Conservation (phyloP, 2,329 filamentous ascomycete genomes). For the Ophiostoma angusticollis region DNA sequence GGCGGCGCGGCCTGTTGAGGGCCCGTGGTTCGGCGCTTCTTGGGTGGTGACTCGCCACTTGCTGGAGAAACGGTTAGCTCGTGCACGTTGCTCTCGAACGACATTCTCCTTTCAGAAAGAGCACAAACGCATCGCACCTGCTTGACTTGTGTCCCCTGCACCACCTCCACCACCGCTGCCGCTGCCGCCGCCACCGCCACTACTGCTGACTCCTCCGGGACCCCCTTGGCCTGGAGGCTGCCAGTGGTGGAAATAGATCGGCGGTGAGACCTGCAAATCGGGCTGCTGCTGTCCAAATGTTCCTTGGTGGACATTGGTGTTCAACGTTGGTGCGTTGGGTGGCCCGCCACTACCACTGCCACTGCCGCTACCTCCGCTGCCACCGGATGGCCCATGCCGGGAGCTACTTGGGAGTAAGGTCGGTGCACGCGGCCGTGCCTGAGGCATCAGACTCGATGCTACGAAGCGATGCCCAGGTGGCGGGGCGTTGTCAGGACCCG, state of each 20-base stretch:
- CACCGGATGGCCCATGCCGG: constrained; percentile 23
- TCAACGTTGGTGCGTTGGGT: constrained; percentile 30
- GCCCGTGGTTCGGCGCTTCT: constrained; percentile 67
- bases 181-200: constrained; percentile 28
- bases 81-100: no score
- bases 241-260: constrained; percentile 89
- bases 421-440: constrained; percentile 36
- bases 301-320: constrained; percentile 30
- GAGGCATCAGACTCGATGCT: constrained; percentile 32
- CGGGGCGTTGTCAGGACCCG: constrained; percentile 22
- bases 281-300: constrained; percentile 40
- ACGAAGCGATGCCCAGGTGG: constrained; percentile 25
- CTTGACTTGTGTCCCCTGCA: constrained; percentile 1
- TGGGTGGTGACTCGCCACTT: constrained; percentile 61
- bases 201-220: not conserved
- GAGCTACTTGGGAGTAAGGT: constrained; percentile 30
- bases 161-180: constrained; percentile 25
- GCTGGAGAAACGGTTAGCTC: no score
- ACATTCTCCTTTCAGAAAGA: no score
- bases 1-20: constrained; percentile 35
- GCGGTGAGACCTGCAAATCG: constrained; percentile 53
- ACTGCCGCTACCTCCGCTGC: constrained; percentile 1
- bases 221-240: constrained; percentile 47
- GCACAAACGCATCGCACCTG: constrained; percentile 7
- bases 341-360: not conserved